Base-by-base conservation (phyloP, 2,329 filamentous ascomycete genomes). In the Pseudocercospora pini-densiflorae region DNA sequence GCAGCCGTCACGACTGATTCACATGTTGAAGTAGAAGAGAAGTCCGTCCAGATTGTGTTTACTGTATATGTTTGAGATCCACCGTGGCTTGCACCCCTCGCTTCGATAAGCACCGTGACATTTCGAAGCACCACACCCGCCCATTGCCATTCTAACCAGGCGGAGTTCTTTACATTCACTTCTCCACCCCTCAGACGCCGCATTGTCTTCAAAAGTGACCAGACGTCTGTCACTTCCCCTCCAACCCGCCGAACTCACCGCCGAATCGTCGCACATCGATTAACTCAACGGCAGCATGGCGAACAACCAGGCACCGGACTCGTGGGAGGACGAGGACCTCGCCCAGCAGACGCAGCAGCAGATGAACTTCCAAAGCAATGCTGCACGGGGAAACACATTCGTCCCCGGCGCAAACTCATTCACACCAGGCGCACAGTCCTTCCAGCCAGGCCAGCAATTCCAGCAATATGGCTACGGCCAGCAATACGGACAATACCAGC, bases 301-400 rank as follows among this genome's bases (percentile, higher is more conserved):
- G 59, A 72, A 74, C 71, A 64, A 65, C 63, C 71, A 69, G 61
- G 64, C 64, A 53, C 71, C 73, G 47, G 76, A 97, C 80, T 97
- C 93, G 69, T 98, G 95, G 92, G 94, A 98, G 83, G 78, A 80
- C 71, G 73, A 79, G 54, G 72, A 77, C 53, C 75, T 79, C 65
- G 72, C 78, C 58, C 72, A 76, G 58, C 78, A 80, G 72, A 74
- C 78, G 6, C 77, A 79, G 69, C 78, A 77, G 66, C 73, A 75
- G 53, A 67, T 79, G 68, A 79, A 79, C 70, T 51, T 78, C 51
- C 73, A 76, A 62, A 70, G 71, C 67, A 71, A 67, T 63, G 64
- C 61, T 53, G 62, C 61, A n/a, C 68, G 55, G 36, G 59, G 55
- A 33, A 70, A 68, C 61, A 74, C 68, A 24, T 79, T 79, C 68